Evolutionary conservation across 1,139 yeast species (phyloP).

Genomic region (Suhomyces terraborum): DNA sequence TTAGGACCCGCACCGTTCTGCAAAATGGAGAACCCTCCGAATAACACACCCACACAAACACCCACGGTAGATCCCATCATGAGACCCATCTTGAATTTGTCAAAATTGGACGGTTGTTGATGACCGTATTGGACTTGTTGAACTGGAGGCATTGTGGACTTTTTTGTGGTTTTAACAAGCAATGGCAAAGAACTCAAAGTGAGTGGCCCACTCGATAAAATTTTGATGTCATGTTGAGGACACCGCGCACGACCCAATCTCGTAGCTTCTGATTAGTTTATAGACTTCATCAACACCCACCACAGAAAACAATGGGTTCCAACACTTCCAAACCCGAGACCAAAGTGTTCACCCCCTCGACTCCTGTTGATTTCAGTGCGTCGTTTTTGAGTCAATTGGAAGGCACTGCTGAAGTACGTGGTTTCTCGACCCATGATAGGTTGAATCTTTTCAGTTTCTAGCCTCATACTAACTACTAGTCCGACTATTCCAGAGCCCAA

Average conservation of each 20-base stretch:
- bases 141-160: conserved; percentile 72
- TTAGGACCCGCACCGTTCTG: conserved; percentile 98
- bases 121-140: conserved; percentile 71
- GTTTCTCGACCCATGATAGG: neutral
- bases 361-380: conserved; percentile 76
- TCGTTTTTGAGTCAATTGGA: conserved; percentile 72
- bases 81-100: conserved; percentile 97
- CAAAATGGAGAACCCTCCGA: conserved; percentile 89
- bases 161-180: conserved; percentile 41
- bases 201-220: conserved; percentile 4
- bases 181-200: neutral
- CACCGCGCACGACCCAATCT: conserved; percentile 13
- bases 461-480: conserved; percentile 36
- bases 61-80: conserved; percentile 97
- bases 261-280: conserved; percentile 5
- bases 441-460: neutral
- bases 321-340: conserved; percentile 62
- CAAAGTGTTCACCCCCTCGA: conserved; percentile 65
- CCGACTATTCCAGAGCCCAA: conserved; percentile 82
- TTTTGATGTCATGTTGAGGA: conserved; percentile 4
- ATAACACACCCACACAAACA: conserved; percentile 90
- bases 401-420: conserved; percentile 60
- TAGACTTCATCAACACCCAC: conserved; percentile 2
- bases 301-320: conserved; percentile 48
- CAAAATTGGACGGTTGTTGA: conserved; percentile 87